A percentile compares a stretch with the other conserved stretches of the same genome.
These are phyloP conservation scores for Choiromyces venosus DNA, from an alignment of 495 filamentous ascomycete species.

Conservation along the genomic window DNA sequence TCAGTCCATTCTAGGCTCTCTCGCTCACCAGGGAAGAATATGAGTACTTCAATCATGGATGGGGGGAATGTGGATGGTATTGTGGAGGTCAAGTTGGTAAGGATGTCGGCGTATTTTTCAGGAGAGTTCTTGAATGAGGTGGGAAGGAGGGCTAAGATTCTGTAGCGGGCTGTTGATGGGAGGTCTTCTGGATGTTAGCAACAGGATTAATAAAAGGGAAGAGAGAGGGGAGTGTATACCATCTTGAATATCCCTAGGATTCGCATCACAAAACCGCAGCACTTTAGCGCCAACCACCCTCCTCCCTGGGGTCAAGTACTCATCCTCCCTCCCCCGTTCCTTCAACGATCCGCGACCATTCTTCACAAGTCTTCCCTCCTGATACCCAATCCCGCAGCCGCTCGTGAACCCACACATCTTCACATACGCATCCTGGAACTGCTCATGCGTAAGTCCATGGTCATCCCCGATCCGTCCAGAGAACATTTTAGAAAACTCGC, in stretches of 20 bases:
- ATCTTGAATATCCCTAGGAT: conserved; percentile 49
- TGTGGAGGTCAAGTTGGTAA: conserved; percentile 4
- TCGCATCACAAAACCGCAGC: conserved; percentile 49
- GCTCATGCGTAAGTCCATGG: conserved; percentile 39
- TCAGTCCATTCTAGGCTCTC: conserved; percentile 37
- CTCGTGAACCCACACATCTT: conserved; percentile 41
- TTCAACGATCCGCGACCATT: background rate
- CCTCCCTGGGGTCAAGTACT: conserved; percentile 34
- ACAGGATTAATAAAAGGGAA: background rate
- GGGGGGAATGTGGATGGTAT: conserved; percentile 22
- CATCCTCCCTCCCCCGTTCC: conserved; percentile 8
- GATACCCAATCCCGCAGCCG: conserved; percentile 42
- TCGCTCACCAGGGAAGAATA: conserved; percentile 32
- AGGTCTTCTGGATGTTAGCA: conserved; percentile 2
- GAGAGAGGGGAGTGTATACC: conserved; percentile 39
- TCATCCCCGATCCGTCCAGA: conserved; percentile 45
- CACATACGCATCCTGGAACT: conserved; percentile 41
- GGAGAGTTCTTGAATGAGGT: conserved; percentile 42
- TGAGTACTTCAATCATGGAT: conserved; percentile 29
- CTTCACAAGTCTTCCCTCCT: conserved; percentile 17
- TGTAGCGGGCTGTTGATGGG: conserved; percentile 48
- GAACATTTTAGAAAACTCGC: conserved; percentile 42
- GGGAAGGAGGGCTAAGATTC: conserved; percentile 48
- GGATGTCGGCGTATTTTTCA: conserved; percentile 32
- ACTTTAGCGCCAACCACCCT: conserved; percentile 41